A percentile compares a stretch with the other conserved stretches of the same genome.
Evolutionary conservation across 345 rosid genomes (phyloP).

Genomic region (Brassica cretica): DNA sequence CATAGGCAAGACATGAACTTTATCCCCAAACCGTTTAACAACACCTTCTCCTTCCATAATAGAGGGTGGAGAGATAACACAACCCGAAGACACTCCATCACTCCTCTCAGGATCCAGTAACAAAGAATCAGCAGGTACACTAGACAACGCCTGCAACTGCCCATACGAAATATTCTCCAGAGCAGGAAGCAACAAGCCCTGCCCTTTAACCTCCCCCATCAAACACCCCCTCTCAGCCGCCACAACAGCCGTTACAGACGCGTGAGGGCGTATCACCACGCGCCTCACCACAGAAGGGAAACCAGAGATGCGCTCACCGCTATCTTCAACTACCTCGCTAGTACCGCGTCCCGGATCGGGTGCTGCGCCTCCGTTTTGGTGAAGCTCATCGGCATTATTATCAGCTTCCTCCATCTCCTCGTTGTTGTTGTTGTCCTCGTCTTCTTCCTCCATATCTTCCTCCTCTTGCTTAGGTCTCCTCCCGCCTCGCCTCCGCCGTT

Average conservation of each 20-base stretch:
- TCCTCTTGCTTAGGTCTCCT: conserved; percentile 60
- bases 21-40: conserved; percentile 68
- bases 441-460: conserved; percentile 56
- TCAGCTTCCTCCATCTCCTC: conserved; percentile 52
- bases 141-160: conserved; percentile 78
- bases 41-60: conserved; percentile 89
- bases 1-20: conserved; percentile 82
- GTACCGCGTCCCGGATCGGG: conserved; percentile 55
- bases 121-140: conserved; percentile 59
- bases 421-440: conserved; percentile 48
- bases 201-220: conserved; percentile 53
- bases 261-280: conserved; percentile 69
- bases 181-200: conserved; percentile 40
- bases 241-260: conserved; percentile 60
- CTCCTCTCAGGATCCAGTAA: conserved; percentile 54
- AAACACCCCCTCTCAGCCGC: conserved; percentile 65
- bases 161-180: conserved; percentile 66
- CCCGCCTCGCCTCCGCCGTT: conserved; percentile 71
- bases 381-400: conserved; percentile 42
- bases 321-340: conserved; percentile 58
- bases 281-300: conserved; percentile 70
- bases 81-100: conserved; percentile 51
- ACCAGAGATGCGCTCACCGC: conserved; percentile 63
- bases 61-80: conserved; percentile 68
- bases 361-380: conserved; percentile 34